Evolutionary conservation across 768 basidiomycete species (phyloP).

Genomic region (Rossbeevera mucosa): DNA sequence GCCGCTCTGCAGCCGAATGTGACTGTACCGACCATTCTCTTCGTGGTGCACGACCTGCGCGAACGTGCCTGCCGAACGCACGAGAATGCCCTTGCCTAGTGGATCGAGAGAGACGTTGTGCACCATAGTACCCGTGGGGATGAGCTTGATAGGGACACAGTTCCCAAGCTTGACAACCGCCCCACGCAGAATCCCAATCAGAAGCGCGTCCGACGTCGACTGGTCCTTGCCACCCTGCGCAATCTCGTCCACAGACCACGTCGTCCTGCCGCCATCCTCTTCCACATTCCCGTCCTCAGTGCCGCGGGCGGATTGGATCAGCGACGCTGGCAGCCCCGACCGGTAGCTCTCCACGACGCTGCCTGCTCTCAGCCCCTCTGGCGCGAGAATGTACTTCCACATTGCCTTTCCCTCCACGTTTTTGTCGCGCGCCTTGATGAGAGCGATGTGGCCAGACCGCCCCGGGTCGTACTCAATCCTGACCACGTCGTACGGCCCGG

Average conservation of each 20-base stretch:
- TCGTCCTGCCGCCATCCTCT: slow-evolving; percentile 6
- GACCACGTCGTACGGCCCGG: slow-evolving; percentile 83
- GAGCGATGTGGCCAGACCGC: slow-evolving; percentile 89
- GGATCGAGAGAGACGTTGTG: slow-evolving; percentile 81
- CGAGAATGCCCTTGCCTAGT: slow-evolving; percentile 72
- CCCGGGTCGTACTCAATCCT: slow-evolving; percentile 97
- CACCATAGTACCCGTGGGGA: slow-evolving; percentile 88
- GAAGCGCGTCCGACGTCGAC: slow-evolving; percentile 57
- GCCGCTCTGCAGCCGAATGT: slow-evolving; percentile 85
- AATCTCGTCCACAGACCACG: slow-evolving; percentile 18
- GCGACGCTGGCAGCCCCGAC: slow-evolving; percentile 71
- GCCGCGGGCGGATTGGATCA: slow-evolving; percentile 43
- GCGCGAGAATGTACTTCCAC: slow-evolving; percentile 92
- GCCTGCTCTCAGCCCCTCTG: slow-evolving; percentile 84
- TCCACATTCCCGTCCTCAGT: slow-evolving; percentile 11
- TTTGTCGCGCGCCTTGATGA: slow-evolving; percentile 62
- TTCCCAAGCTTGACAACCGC: slow-evolving; percentile 87
- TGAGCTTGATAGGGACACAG: slow-evolving; percentile 84
- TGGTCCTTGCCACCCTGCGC: slow-evolving; percentile 23
- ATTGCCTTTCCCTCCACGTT: slow-evolving; percentile 47
- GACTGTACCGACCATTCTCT: slow-evolving; percentile 64
- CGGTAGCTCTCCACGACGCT: slow-evolving; percentile 85
- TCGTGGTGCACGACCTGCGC: slow-evolving; percentile 80
- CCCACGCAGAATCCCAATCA: slow-evolving; percentile 79
- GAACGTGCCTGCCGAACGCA: slow-evolving; percentile 84